A percentile compares a stretch with the other conserved stretches of the same genome.
phyloP scores from a whole-genome alignment of 2,329 filamentous ascomycete species.

The Aspergillus sp. region DNA sequence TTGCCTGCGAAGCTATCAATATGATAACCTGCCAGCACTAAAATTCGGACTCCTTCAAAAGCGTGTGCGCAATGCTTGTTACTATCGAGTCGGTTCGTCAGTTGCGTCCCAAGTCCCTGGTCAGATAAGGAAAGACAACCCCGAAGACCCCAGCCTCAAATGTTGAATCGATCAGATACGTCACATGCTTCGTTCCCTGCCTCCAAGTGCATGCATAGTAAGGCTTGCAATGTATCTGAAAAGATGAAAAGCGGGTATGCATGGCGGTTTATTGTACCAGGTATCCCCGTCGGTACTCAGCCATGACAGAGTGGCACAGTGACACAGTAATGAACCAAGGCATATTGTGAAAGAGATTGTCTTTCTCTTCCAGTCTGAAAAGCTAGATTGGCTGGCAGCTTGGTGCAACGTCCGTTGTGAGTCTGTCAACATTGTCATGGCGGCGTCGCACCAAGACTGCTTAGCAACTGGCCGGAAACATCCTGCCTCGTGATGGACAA shows the following conservation, averaged over 20 bases:
- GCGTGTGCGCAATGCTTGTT: neutral
- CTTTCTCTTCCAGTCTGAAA: neutral
- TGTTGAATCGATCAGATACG: neutral
- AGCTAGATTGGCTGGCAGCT: neutral
- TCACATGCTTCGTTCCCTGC: conserved; percentile 1
- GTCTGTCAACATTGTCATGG: neutral
- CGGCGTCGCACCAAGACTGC: neutral
- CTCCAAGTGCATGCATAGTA: neutral
- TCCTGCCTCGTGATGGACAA: neutral
- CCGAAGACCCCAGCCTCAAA: neutral
- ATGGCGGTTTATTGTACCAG: conserved; percentile 3
- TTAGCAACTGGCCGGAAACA: neutral
- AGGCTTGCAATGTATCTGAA: neutral
- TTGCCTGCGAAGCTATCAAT: neutral
- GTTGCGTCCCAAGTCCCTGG: neutral
- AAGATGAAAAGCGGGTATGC: neutral
- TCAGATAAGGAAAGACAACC: neutral
- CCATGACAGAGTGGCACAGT: neutral
- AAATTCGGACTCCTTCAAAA: neutral
- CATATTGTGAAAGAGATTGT: neutral
- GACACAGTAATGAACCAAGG: neutral
- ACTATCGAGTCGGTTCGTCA: neutral
- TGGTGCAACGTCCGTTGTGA: neutral
- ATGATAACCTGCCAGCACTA: neutral
- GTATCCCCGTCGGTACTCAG: neutral